phyloP scores from a whole-genome alignment of 306 rosid species.

The Vachellia pachyceras region DNA sequence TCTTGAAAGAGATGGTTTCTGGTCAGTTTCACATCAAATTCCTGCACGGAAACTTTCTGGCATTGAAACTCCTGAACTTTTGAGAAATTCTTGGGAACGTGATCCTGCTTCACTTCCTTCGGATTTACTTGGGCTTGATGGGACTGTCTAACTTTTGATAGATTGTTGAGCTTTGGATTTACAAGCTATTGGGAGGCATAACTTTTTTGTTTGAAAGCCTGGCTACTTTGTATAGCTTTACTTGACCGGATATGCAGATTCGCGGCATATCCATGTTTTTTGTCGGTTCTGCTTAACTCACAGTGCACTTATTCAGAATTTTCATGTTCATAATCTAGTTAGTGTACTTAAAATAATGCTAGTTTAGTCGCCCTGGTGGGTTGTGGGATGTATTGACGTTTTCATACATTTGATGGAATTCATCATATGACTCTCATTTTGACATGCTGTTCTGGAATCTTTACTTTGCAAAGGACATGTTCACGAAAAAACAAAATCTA shows the following conservation, averaged over 20 bases:
- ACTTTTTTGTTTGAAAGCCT: constrained; percentile 19
- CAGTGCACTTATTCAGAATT: constrained; percentile 7
- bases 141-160: constrained; percentile 48
- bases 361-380: not conserved
- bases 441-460: not conserved
- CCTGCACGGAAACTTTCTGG: constrained; percentile 75
- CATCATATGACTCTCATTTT: not conserved
- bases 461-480: constrained; percentile 19
- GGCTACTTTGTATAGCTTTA: constrained; percentile 39
- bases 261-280: constrained; percentile 32
- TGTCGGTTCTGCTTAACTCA: constrained; percentile 9
- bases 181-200: constrained; percentile 42
- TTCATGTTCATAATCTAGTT: not conserved
- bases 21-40: constrained; percentile 82
- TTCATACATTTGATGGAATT: constrained; percentile 17
- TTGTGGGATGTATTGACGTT: not conserved
- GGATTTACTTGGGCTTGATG: constrained; percentile 58
- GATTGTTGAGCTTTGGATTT: constrained; percentile 62
- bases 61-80: constrained; percentile 57
- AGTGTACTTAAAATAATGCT: not conserved
- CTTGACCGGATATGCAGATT: constrained; percentile 26
- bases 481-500: not conserved
- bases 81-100: constrained; percentile 89
- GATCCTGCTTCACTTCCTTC: constrained; percentile 97
- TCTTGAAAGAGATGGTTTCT: constrained; percentile 58